Base-by-base conservation (phyloP, 352 stramenopile species). In the Phytophthora gonapodyides region DNA sequence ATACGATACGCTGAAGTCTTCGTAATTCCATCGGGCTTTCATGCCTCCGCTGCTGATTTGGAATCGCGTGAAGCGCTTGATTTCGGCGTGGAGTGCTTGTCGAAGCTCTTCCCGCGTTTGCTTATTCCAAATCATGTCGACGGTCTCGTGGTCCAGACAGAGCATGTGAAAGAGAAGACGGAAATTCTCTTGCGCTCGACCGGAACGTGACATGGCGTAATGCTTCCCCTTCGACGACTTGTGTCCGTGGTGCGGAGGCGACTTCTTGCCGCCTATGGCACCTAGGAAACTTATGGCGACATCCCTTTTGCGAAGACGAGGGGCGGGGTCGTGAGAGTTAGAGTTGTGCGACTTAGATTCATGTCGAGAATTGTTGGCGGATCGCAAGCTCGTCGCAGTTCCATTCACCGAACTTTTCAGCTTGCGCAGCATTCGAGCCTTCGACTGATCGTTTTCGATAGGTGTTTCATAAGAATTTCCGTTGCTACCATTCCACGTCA, bases 81-180 rank as follows among this genome's bases (percentile, higher is more conserved):
- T 91, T 60, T 93, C 89, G 17, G 71, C 52, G 17, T 94, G 77
- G 31, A 99, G 70, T 24, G 88, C 82, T 42, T 69, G 79, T 8
- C 88, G 86, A 40, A 99, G 78, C 58, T 98, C 94, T 7, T 84
- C 76, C 19, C 95, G 75, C 1, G 93, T 98, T 51, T 83, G 67
- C 24, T 88, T 74, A 61, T 94, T 98, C 96, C 96, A 99, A 57
- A 98, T 94, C 46, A 98, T 70, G 59, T 98, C 91, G 7, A 97
- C 82, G 2, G 86, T 70, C 44, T 93, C 76, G 64, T 98, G 94
- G 50, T 98, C 92, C 53, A 95, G 67, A n/a, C 76, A 85, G 5
- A 98, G 76, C 61, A 97, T 91, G 71, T 97, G 90, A 69, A 99
- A 99, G 31, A 99, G 78, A 7, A 98, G 73, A n/a, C 85, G 76